Base-by-base conservation (phyloP, 169 alveolate species). In the Plasmodium falciparum region DNA sequence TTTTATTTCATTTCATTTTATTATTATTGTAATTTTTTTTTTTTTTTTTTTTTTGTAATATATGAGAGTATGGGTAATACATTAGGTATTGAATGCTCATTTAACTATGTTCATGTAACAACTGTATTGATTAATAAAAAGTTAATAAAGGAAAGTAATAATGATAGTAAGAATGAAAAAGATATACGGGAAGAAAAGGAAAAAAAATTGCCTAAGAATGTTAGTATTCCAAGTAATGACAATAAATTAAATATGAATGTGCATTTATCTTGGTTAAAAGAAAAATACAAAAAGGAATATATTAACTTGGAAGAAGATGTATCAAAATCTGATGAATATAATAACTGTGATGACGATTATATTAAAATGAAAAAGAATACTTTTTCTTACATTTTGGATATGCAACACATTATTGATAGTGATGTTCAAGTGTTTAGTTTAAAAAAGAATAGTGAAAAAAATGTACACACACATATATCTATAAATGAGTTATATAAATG, bases 41-140 rank as follows among this genome's bases (percentile, higher is more conserved):
- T 29, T 29, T 29, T 29, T 29, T 33, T 33, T 33, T 33, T 33
- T 33, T 33, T 33, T 33, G 45, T 33, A 33, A 33, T 33, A 33
- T 33, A 33, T 5, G 45, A 33, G 8, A 33, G 45, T 33, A 80
- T 80, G 90, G 90, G 90, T 9, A 80, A 80, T 22, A 39, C 56
- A 5, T 9, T 80, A 61, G 90, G 90, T 1, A 50, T 80, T 5
- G 90, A 80, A 39, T 67, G 90, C 39, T 80, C 90, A 9, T 80
- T 67, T 2, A 69, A 69, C 49, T 29, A 26, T 26, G 71, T 58
- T 62, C 63, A 73, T 17, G 33, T 80, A 26, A 80, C 85, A 29
- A 67, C 45, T 73, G 45, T 80, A 39, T 8, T 80, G 22, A 49
- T 69, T 24, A 80, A 80, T 61, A 49, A 62, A 49, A 49, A 67